Base-by-base conservation (phyloP, 2,329 filamentous ascomycete genomes). In the Ampelomyces quisqualis region DNA sequence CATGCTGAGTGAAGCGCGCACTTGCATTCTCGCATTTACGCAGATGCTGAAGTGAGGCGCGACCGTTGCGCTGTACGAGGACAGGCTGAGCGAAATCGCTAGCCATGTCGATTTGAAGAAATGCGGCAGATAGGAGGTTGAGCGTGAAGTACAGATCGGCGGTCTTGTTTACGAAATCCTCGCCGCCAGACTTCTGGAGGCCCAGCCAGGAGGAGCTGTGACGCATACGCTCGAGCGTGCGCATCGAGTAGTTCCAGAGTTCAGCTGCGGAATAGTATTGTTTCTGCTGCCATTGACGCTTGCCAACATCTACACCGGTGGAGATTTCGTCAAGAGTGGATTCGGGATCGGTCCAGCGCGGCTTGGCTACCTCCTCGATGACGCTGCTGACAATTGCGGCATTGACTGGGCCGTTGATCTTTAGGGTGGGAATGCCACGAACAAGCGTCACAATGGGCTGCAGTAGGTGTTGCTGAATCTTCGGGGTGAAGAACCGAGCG, bases 221-320 rank as follows among this genome's bases (percentile, higher is more conserved):
- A 22, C 58, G 58, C 58, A 59, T 61, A 36, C 55, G 53, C 38
- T 58, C 58, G 10, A 61, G 49, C 0, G 54, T 58, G 20, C 55
- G 56, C 49, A 58, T 51, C 0, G 55, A 43, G 21, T 58, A 55
- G 3, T 49, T 41, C 56, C 56, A 59, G 3, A 55, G 58, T 30
- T 48, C 50, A 4, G 53, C 39, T 2, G 54, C 54, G 4, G 43
- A 21, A 33, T 51, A 53, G 27, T 40, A 49, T 30, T 59, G 51
- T 34, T 45, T 49, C 28, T 54, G 55, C 29, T 59, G 51, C 57
- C 57, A 61, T 38, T 59, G 56, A 10, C 56, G 56, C 40, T 59
- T 59, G 32, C 56, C 56, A 11, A 59, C 56, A 17, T 59, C 56
- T 2, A 53, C 52, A 27, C 56, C 56, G 3, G 55, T 59, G 40